Percentiles rank a stretch among this genome's conserved stretches.
Conservation (phyloP, 331 rosid species). For the Stylosanthes scabra region DNA sequence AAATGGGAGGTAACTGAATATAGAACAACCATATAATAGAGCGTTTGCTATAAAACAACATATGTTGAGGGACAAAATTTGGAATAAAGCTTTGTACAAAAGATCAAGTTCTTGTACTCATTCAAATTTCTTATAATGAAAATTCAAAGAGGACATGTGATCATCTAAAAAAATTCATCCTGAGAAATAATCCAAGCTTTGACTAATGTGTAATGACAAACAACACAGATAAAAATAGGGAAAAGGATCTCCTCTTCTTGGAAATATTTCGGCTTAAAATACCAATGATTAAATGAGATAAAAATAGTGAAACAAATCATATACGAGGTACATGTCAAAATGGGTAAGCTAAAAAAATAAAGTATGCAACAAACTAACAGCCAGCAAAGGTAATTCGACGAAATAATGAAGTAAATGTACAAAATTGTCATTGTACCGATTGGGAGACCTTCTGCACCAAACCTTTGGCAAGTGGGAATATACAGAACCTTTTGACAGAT, state of each 20-base stretch:
- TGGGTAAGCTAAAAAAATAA: conserved; percentile 4
- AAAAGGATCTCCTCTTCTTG: not conserved
- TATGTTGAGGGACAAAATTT: not conserved
- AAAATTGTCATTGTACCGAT: conserved; percentile 57
- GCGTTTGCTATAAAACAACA: not conserved
- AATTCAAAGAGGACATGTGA: not conserved
- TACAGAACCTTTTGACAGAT: conserved; percentile 66
- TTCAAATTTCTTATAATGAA: not conserved
- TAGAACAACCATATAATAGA: not conserved
- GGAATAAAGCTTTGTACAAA: no score
- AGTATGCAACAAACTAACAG: conserved; percentile 25
- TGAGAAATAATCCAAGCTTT: not conserved
- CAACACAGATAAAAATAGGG: conserved; percentile 4
- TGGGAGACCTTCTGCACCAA: conserved; percentile 58
- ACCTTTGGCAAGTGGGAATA: conserved; percentile 67
- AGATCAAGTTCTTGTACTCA: conserved; percentile 2
- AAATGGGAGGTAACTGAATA: not conserved
- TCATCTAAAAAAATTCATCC: not conserved
- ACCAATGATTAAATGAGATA: conserved; percentile 10
- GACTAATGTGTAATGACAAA: not conserved
- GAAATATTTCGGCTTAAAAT: conserved; percentile 1
- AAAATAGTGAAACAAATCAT: conserved; percentile 2
- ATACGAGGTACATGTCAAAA: conserved; percentile 33
- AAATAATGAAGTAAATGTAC: not conserved
- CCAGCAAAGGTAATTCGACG: not conserved